Evolutionary conservation across 2,329 filamentous ascomycete species (phyloP).

Genomic region (Beauveria sp.): DNA sequence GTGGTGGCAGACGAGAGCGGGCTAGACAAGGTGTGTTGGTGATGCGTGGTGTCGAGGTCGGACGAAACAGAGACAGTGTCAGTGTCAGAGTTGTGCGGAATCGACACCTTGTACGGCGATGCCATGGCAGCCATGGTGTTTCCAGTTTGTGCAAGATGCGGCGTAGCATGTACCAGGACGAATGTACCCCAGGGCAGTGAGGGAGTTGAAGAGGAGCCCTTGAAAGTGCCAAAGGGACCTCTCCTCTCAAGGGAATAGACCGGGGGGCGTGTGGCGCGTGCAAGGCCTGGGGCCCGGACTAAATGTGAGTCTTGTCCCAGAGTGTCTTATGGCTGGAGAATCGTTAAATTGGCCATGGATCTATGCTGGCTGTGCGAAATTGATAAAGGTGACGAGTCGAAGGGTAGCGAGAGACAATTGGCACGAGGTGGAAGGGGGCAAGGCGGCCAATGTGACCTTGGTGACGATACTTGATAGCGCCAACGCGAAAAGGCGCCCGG

Average conservation of each 20-base stretch:
- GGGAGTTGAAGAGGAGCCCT: background rate
- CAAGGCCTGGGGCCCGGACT: background rate
- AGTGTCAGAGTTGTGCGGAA: slow-evolving; percentile 19
- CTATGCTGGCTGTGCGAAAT: background rate
- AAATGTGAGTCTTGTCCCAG: slow-evolving; percentile 9
- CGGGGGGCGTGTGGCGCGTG: slow-evolving; percentile 5
- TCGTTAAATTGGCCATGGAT: slow-evolving; percentile 11
- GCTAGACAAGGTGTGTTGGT: background rate
- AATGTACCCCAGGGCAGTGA: background rate
- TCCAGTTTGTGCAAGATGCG: background rate
- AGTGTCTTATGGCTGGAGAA: slow-evolving; percentile 11
- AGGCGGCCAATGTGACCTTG: slow-evolving; percentile 1
- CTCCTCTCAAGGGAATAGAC: background rate
- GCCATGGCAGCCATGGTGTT: slow-evolving; percentile 10
- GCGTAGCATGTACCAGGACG: background rate
- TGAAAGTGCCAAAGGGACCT: background rate
- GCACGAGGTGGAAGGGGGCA: background rate
- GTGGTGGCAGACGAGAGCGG: background rate
- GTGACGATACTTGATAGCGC: background rate
- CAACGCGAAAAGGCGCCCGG: slow-evolving; percentile 6
- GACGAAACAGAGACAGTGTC: slow-evolving; percentile 28
- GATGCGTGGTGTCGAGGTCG: background rate
- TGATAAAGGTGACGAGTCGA: background rate
- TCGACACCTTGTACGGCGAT: slow-evolving; percentile 5
- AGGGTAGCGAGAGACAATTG: background rate